Base-by-base conservation (phyloP, 129 eudicot species). In the Chrysanthemum lavandulifolium region DNA sequence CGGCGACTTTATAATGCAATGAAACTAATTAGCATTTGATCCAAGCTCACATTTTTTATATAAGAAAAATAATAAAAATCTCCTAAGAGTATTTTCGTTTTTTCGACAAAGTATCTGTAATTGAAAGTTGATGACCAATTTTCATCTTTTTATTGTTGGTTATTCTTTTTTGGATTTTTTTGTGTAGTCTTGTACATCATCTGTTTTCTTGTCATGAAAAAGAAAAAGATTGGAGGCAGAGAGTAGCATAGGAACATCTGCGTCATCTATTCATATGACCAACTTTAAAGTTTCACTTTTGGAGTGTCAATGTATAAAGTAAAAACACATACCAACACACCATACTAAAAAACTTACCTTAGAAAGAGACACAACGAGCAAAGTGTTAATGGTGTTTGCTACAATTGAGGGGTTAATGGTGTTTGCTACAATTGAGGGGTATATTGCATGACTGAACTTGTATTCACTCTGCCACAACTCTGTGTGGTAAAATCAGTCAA, bases 201-300 rank as follows among this genome's bases (percentile, higher is more conserved):
- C 47, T 40, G 10, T 40, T 40, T 40, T 40, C 47, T 40, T 6
- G 47, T 40, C 10, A 40, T 40, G 47, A 40, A 40, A 53, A 78
- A 53, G n/a, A 23, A 29, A 40, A 52, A 43, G 65, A 50, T 15
- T 13, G 58, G 6, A 36, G 13, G 33, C 69, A 51, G 2, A 74
- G 27, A 74, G 27, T 71, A 25, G 68, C 79, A 67, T 27, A 56
- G 74, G 53, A 72, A 64, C 67, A 57, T 72, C 82, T 15, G 61
- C 67, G 65, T 78, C 72, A 63, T 78, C 68, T 71, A 16, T 51
- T 65, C 55, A 72, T 78, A 71, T 61, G 59, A 71, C 65, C 68
- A 43, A 47, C 77, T 78, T 78, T 78, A 64, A 74, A 54, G 73
- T 71, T 51, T 55, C 67, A 78, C 77, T 71, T 65, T 68, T 63